A percentile compares a stretch with the other conserved stretches of the same genome.
Evolutionary conservation across 495 filamentous ascomycete species (phyloP).

Genomic region (Trichodelitschia bisporula): DNA sequence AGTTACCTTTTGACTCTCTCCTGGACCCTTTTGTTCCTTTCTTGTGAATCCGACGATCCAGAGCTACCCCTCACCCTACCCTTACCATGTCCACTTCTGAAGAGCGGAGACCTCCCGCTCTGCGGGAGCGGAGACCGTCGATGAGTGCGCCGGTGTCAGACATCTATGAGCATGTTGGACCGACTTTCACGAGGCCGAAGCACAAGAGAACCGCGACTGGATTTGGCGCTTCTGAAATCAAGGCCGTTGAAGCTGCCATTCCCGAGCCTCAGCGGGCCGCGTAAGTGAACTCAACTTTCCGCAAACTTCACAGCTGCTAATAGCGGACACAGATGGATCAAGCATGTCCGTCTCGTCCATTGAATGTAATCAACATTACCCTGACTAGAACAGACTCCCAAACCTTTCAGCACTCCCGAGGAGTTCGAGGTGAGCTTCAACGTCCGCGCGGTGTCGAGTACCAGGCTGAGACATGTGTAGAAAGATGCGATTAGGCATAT

Average conservation of each 20-base stretch:
- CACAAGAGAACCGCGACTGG: slow-evolving; percentile 88
- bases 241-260: slow-evolving; percentile 70
- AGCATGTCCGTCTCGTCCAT: too few species aligned
- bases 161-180: slow-evolving; percentile 56
- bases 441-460: not conserved
- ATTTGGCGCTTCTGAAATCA: slow-evolving; percentile 75
- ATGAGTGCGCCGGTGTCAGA: slow-evolving; percentile 60
- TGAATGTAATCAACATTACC: too few species aligned
- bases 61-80: too few species aligned
- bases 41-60: too few species aligned
- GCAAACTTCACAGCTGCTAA: slow-evolving; percentile 4
- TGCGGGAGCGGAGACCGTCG: slow-evolving; percentile 46
- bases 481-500: slow-evolving; percentile 75
- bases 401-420: slow-evolving; percentile 50
- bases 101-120: too few species aligned
- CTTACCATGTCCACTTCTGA: too few species aligned
- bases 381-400: slow-evolving; percentile 22
- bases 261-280: slow-evolving; percentile 71
- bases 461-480: too few species aligned
- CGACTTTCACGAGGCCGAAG: slow-evolving; percentile 51
- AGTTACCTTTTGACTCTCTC: too few species aligned
- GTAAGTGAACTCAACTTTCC: too few species aligned
- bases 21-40: too few species aligned
- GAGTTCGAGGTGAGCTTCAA: slow-evolving; percentile 31
- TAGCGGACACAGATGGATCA: not conserved